Evolutionary conservation across 345 rosid species (phyloP), one percentile per base, ranked within the genome.

Genomic region (Populus deltoides): DNA sequence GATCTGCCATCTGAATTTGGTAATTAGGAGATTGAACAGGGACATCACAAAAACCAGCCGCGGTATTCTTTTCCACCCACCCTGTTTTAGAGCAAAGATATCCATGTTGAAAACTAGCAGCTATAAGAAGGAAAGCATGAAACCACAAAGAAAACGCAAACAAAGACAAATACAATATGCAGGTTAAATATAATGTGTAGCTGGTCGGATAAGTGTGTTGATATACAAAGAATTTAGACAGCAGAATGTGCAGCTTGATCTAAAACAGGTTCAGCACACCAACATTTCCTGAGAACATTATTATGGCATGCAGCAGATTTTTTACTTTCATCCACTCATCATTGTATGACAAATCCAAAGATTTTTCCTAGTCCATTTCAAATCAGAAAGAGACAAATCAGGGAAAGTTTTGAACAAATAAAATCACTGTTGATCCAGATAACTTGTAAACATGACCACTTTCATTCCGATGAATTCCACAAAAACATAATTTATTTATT

Each of bases 1-100:
- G 85, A 87, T 79, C 80, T 38, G 68, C 75, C 11, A 39, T 76
- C 78, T 77, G 87, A 70, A 69, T 71, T 71, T 76, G 86, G 57
- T 59, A 80, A 82, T 83, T 78, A 74, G 49, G 66, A 49, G 86
- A 81, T 75, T 83, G 89, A 88, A 85, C 87, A 79, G 90, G 87
- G 66, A 80, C 83, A 61, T 86, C 81, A 75, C 76, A 89, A 55
- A 84, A 79, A 83, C 86, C 81, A 86, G 76, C 70, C 8, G 62
- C 79, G 57, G 67, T 68, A 27, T 75, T 78, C 71, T 86, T 88
- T 68, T 77, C 86, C 8, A 24, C 78, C 73, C 80, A 74, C 79
- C 89, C 98, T 92, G 90, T 66, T 76, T 65, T 24, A 72, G 31
- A 71, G 70, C 29, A 84, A 75, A 67, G 77, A 18, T 61, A 18